These are phyloP conservation scores for Bacterosira constricta DNA, from an alignment of 108 stramenopile species.

Conservation along the genomic window DNA sequence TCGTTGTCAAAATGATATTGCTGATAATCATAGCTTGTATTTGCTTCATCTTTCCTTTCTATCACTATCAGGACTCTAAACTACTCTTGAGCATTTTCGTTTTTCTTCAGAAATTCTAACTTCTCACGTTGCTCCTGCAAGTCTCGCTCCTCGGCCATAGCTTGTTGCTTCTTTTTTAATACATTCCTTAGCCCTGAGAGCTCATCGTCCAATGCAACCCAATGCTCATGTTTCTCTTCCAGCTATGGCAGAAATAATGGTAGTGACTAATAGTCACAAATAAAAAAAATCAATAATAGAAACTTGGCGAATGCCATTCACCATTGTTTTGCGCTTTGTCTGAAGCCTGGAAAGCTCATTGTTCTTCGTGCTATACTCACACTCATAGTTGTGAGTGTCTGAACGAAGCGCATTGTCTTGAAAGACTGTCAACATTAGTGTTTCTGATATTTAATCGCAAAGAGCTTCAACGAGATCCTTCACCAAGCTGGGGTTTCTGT, in stretches of 20 bases:
- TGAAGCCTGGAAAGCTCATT: conserved; percentile 19
- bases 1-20: background rate
- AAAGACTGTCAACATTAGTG: conserved; percentile 1
- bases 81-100: conserved; percentile 14
- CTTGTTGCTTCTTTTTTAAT: conserved; percentile 8
- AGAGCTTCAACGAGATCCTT: conserved; percentile 5
- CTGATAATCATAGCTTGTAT: background rate
- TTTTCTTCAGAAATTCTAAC: background rate
- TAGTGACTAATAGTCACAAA: too few species aligned
- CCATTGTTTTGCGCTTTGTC: background rate
- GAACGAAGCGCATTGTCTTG: conserved; percentile 20
- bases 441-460: background rate
- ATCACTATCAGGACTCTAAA: conserved; percentile 1
- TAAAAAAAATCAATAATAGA: too few species aligned
- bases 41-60: conserved; percentile 10
- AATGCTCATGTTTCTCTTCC: conserved; percentile 18
- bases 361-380: conserved; percentile 15
- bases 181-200: background rate
- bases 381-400: conserved; percentile 10
- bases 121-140: background rate
- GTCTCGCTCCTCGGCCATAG: conserved; percentile 4
- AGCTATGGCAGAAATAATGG: background rate
- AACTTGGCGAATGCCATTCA: background rate
- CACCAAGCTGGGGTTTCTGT: background rate
- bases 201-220: conserved; percentile 21